Percentiles rank a stretch among this genome's conserved stretches.
Evolutionary conservation across 2,329 filamentous ascomycete species (phyloP).

Genomic region (Rugonectria rugulosa): DNA sequence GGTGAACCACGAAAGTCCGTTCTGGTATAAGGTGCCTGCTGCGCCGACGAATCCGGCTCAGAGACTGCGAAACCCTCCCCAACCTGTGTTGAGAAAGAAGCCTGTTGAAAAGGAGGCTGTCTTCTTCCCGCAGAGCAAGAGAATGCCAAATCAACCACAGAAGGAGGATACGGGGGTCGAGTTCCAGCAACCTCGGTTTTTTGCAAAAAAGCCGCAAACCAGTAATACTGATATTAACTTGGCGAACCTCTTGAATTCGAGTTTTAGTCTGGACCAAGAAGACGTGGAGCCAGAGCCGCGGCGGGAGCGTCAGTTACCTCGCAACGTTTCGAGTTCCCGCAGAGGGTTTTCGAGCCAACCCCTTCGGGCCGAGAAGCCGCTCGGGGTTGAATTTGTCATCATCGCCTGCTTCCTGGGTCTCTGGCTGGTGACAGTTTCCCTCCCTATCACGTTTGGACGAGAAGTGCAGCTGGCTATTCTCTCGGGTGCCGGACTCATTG

Average conservation of each 20-base stretch:
- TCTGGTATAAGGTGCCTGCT: constrained; percentile 74
- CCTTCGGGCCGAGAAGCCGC: constrained; percentile 7
- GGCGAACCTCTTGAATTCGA: constrained; percentile 53
- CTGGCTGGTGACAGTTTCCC: constrained; percentile 37
- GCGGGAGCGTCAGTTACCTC: not conserved
- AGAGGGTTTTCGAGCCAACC: not conserved
- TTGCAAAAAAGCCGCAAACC: constrained; percentile 53
- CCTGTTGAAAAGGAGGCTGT: constrained; percentile 55
- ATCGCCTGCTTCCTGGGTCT: constrained; percentile 32
- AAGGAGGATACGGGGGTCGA: constrained; percentile 42
- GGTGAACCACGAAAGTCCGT: constrained; percentile 59
- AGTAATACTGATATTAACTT: constrained; percentile 53
- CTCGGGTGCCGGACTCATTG: constrained; percentile 39
- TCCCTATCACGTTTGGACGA: constrained; percentile 34
- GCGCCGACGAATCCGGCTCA: constrained; percentile 73
- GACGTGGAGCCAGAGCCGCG: constrained; percentile 12
- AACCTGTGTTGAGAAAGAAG: constrained; percentile 58
- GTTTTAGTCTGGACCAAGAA: constrained; percentile 51
- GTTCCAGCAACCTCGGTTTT: constrained; percentile 69
- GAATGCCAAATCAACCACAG: constrained; percentile 12
- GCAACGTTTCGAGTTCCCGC: not conserved
- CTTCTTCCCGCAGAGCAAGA: constrained; percentile 55
- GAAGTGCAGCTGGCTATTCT: constrained; percentile 40
- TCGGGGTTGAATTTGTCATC: constrained; percentile 31
- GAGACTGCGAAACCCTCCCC: constrained; percentile 66